phyloP scores from a whole-genome alignment of 768 basidiomycete genomes.

The Lentinula sp. region DNA sequence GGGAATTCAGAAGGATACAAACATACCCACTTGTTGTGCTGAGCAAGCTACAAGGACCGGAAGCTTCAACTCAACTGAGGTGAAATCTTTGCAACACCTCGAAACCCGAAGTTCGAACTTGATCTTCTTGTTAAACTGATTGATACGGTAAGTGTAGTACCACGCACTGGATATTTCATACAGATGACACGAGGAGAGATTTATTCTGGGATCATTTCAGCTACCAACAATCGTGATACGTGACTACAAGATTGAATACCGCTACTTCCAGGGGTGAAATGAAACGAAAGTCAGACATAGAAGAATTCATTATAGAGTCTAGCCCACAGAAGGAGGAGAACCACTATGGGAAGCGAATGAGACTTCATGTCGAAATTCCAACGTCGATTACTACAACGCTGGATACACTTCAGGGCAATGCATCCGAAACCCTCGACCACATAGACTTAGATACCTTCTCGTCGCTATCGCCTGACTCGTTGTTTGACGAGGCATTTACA shows the following conservation, averaged over 20 bases:
- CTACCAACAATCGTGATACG: no score
- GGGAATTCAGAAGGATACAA: no score
- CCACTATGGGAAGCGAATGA: neutral
- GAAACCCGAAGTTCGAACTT: no score
- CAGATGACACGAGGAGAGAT: neutral
- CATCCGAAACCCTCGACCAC: neutral
- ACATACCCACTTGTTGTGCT: no score
- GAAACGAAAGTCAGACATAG: neutral
- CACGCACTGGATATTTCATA: no score
- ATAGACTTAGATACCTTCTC: neutral
- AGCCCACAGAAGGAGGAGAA: neutral
- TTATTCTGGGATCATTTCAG: neutral
- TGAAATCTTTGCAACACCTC: no score
- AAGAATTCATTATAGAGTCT: neutral
- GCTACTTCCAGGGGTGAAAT: neutral
- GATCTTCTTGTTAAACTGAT: neutral
- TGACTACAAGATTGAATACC: neutral
- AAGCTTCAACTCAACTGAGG: no score
- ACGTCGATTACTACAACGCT: neutral
- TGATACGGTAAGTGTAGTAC: neutral
- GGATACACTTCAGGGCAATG: neutral
- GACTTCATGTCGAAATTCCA: neutral
- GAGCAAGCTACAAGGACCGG: no score
- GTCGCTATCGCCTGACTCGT: constrained; percentile 29
- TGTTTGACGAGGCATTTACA: constrained; percentile 40